Percentiles rank a stretch among this genome's conserved stretches.
Conservation (phyloP, 257 asterid species). For the Penstemon barbatus region DNA sequence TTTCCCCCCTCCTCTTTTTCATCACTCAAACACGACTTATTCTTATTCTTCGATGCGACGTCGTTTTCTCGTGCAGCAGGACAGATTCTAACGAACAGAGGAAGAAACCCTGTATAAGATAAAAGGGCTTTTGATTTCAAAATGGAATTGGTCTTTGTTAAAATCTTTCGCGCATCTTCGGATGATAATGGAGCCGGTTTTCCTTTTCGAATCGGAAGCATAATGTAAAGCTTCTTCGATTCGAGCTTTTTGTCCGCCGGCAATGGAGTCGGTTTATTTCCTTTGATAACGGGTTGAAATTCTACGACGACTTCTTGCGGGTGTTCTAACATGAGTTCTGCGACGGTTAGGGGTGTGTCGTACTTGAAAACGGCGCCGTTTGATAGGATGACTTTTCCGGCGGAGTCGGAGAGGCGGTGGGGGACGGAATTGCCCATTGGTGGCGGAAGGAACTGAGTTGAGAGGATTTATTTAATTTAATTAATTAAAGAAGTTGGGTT, state of each 20-base stretch:
- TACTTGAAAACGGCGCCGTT: constrained; percentile 59
- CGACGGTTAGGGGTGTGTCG: constrained; percentile 61
- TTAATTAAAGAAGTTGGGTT: too few species aligned
- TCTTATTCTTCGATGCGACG: constrained; percentile 23
- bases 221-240: constrained; percentile 51
- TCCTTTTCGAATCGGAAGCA: constrained; percentile 65
- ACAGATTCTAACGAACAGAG: constrained; percentile 59
- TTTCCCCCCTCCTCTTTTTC: constrained; percentile 22
- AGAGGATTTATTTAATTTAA: background rate
- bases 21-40: constrained; percentile 20
- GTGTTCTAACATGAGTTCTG: constrained; percentile 82
- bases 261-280: constrained; percentile 48
- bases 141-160: constrained; percentile 36
- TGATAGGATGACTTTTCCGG: constrained; percentile 61
- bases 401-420: constrained; percentile 25
- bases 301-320: constrained; percentile 79
- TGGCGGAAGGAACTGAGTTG: constrained; percentile 5
- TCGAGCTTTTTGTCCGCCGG: constrained; percentile 79
- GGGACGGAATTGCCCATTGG: constrained; percentile 70
- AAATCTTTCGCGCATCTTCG: constrained; percentile 47
- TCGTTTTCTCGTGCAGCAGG: constrained; percentile 30
- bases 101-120: constrained; percentile 50
- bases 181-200: constrained; percentile 49
- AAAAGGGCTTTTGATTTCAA: constrained; percentile 47
- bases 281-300: constrained; percentile 33